Base-by-base conservation (phyloP, 164 flowering plant species). In the Pachysandra terminalis region DNA sequence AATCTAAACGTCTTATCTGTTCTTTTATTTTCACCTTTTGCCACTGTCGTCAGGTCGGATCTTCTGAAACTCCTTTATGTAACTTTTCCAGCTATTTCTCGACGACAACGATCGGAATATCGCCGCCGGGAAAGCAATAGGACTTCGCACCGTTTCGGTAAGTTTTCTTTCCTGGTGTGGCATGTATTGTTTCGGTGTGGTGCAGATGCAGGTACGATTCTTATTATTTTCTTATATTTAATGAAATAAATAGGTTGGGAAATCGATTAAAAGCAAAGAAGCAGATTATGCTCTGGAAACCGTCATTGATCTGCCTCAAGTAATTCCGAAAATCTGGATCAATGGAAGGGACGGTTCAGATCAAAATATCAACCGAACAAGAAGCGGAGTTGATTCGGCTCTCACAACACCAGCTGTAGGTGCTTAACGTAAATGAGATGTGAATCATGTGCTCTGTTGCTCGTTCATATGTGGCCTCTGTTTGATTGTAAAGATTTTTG, bases 221-320 rank as follows among this genome's bases (percentile, higher is more conserved):
- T n/a, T n/a, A n/a, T n/a, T n/a, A n/a, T n/a, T n/a, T n/a, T n/a
- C n/a, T n/a, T n/a, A n/a, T n/a, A n/a, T n/a, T n/a, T n/a, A n/a
- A n/a, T n/a, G n/a, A n/a, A n/a, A n/a, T n/a, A n/a, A n/a, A n/a
- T 15, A 92, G 97, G 93, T 93, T 59, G 94, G 96, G 16, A 86
- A 81, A 48, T 19, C 75, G 9, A 69, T 53, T 68, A 89, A 83
- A 66, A 84, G 64, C 67, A 68, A 75, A 49, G 94, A 83, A 49
- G 89, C 97, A 0, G 97, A 91, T 69, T 93, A 82, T 73, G 86
- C 67, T 5, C 5, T 91, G 63, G 94, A 93, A 64, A 71, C 52
- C 22, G 68, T 93, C 4, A 16, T 37, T 45, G 71, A 78, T 26
- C 66, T 90, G 64, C 74, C 68, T 0, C 71, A 82, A 60, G 82